These are phyloP conservation scores for Protomyces lactucae-debilis DNA, from an alignment of 1,139 yeast species.

Conservation along the genomic window DNA sequence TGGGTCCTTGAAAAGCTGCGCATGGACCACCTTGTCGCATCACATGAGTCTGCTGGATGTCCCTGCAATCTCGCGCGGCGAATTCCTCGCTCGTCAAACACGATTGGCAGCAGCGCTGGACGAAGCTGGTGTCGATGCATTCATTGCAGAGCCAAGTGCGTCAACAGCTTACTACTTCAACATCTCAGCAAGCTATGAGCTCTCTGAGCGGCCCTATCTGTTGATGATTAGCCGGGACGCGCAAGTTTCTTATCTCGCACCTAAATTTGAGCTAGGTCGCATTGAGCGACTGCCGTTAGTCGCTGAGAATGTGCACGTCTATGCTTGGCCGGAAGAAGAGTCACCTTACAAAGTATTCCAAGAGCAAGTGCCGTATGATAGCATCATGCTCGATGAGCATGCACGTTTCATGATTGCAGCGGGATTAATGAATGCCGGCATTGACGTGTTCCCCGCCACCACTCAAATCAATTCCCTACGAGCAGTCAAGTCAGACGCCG, in stretches of 20 bases:
- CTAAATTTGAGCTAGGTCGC: constrained; percentile 24
- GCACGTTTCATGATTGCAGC: constrained; percentile 21
- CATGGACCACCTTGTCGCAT: not conserved
- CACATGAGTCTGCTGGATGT: not conserved
- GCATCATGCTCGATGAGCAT: constrained; percentile 21
- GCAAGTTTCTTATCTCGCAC: constrained; percentile 8
- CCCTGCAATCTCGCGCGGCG: constrained; percentile 9
- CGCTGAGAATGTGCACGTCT: not conserved
- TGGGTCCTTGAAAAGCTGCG: not conserved
- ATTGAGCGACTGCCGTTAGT: not conserved
- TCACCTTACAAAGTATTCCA: constrained; percentile 17
- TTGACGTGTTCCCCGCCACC: constrained; percentile 1
- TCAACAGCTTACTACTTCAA: constrained; percentile 21
- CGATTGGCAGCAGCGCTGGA: constrained; percentile 6
- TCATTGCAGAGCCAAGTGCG: constrained; percentile 23
- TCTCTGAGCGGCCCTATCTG: constrained; percentile 26
- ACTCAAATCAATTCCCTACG: constrained; percentile 8
- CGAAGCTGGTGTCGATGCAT: constrained; percentile 11
- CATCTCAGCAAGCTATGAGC: constrained; percentile 7
- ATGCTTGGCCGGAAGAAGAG: constrained; percentile 24
- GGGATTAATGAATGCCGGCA: constrained; percentile 9
- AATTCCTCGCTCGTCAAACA: constrained; percentile 7
- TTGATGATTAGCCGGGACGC: not conserved
- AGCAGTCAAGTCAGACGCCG: constrained; percentile 11
- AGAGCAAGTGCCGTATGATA: not conserved